Conservation (phyloP, 805 yeast genomes). For the Schizosaccharomyces japonicus region DNA sequence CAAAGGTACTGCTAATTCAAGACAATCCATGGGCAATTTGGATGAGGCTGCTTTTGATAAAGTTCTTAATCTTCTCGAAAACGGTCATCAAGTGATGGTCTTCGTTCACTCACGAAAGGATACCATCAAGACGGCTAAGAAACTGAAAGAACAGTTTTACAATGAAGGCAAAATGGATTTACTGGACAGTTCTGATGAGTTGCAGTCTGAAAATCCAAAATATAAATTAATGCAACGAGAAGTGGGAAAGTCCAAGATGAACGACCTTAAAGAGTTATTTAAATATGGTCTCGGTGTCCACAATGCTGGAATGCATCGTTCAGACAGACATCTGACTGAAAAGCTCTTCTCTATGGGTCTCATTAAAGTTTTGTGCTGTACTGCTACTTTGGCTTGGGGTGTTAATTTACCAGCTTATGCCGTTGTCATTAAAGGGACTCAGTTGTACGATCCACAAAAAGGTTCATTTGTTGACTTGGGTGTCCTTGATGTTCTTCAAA, state of each 20-base stretch:
- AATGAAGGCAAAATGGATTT: slow-evolving; percentile 26
- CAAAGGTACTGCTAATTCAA: slow-evolving; percentile 60
- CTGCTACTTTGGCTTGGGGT: slow-evolving; percentile 99
- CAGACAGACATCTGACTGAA: slow-evolving; percentile 76
- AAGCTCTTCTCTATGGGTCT: slow-evolving; percentile 68
- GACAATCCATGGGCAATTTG: slow-evolving; percentile 42
- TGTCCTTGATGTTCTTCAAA: slow-evolving; percentile 88
- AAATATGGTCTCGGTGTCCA: slow-evolving; percentile 73
- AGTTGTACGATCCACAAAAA: slow-evolving; percentile 74
- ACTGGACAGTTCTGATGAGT: slow-evolving; percentile 26
- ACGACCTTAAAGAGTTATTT: slow-evolving; percentile 60
- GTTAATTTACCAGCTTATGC: slow-evolving; percentile 95
- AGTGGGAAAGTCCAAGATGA: slow-evolving; percentile 40
- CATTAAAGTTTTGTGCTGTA: slow-evolving; percentile 73
- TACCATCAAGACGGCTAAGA: slow-evolving; percentile 60
- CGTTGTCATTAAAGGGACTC: slow-evolving; percentile 89
- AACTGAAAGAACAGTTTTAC: slow-evolving; percentile 44
- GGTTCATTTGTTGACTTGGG: slow-evolving; percentile 91
- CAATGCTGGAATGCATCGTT: slow-evolving; percentile 88
- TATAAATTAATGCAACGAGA: slow-evolving; percentile 28
- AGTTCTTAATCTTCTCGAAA: slow-evolving; percentile 23
- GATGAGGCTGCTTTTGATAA: slow-evolving; percentile 61
- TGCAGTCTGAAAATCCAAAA: slow-evolving; percentile 13
- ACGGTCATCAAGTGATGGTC: slow-evolving; percentile 81
- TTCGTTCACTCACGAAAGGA: slow-evolving; percentile 92